phyloP scores from a whole-genome alignment of 1,139 yeast genomes.

The Yamadazyma friedrichii region DNA sequence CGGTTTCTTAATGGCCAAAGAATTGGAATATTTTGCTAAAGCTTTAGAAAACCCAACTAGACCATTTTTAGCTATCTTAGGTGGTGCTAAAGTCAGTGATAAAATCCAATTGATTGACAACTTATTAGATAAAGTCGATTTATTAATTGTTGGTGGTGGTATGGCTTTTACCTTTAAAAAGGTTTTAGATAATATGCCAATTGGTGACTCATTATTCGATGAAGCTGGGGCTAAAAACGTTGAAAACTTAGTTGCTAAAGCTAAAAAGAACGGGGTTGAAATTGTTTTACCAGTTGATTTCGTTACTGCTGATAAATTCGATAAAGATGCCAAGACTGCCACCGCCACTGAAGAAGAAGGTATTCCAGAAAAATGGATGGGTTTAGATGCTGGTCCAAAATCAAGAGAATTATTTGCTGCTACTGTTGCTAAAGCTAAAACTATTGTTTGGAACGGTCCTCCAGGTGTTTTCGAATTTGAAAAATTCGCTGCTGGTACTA shows the following conservation, averaged over 20 bases:
- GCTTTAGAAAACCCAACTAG: slow-evolving; percentile 95
- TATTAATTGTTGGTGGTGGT: slow-evolving; percentile 95
- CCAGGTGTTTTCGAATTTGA: slow-evolving; percentile 99
- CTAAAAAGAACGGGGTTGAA: slow-evolving; percentile 90
- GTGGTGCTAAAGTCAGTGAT: slow-evolving; percentile 98
- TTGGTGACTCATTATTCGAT: slow-evolving; percentile 89
- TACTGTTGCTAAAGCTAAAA: slow-evolving; percentile 87
- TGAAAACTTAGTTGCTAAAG: slow-evolving; percentile 85
- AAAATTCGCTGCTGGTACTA: slow-evolving; percentile 85
- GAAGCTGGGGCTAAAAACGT: slow-evolving; percentile 93
- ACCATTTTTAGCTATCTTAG: slow-evolving; percentile 96
- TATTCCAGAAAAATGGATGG: slow-evolving; percentile 92
- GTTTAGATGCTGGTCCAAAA: slow-evolving; percentile 92
- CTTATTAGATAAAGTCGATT: slow-evolving; percentile 90
- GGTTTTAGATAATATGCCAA: slow-evolving; percentile 76
- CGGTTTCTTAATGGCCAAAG: slow-evolving; percentile 96
- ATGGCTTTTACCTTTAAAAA: slow-evolving; percentile 99
- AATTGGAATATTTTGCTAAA: slow-evolving; percentile 92
- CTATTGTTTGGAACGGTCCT: slow-evolving; percentile 99
- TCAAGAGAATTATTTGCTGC: slow-evolving; percentile 71
- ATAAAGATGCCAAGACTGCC: slow-evolving; percentile 82
- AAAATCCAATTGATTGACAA: slow-evolving; percentile 97
- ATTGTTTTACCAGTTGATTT: slow-evolving; percentile 90
- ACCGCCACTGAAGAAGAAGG: slow-evolving; percentile 83
- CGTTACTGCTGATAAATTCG: slow-evolving; percentile 90